Conservation (phyloP, 1,284 basidiomycete species). For the Naganishia albida region DNA sequence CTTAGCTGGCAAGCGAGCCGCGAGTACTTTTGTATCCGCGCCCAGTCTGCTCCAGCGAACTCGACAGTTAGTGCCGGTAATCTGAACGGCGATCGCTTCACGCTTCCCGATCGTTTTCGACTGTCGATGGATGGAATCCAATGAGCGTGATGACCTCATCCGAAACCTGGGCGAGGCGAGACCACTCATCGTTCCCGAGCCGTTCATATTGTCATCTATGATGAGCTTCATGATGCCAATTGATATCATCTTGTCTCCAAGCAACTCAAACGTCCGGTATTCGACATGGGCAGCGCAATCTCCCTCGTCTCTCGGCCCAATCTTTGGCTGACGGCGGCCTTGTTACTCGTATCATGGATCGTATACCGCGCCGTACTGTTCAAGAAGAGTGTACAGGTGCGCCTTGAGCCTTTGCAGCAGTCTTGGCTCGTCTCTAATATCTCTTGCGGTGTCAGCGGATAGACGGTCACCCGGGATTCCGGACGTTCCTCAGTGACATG, state of each 20-base stretch:
- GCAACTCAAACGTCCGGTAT: background rate
- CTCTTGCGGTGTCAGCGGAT: background rate
- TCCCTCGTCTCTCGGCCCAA: constrained; percentile 3
- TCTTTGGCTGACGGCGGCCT: constrained; percentile 13
- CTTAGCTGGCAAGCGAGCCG: no score
- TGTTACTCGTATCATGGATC: constrained; percentile 25
- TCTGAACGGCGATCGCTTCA: no score
- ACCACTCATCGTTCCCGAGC: no score
- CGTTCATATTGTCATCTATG: no score
- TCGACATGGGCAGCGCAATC: constrained; percentile 2
- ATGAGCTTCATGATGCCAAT: no score
- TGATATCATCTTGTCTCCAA: background rate
- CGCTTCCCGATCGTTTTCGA: no score
- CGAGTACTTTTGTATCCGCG: no score
- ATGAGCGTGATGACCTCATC: no score
- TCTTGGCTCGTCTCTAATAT: background rate
- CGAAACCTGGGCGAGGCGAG: no score
- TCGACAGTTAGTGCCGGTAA: no score
- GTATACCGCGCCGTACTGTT: constrained; percentile 23
- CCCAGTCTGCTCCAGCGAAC: no score
- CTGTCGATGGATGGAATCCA: no score
- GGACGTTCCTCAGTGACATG: constrained; percentile 24
- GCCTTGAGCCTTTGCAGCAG: background rate
- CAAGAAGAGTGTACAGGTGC: constrained; percentile 6
- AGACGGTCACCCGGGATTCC: constrained; percentile 28